Evolutionary conservation across 2,329 filamentous ascomycete species (phyloP).

Genomic region (Aspergillus neoniger): DNA sequence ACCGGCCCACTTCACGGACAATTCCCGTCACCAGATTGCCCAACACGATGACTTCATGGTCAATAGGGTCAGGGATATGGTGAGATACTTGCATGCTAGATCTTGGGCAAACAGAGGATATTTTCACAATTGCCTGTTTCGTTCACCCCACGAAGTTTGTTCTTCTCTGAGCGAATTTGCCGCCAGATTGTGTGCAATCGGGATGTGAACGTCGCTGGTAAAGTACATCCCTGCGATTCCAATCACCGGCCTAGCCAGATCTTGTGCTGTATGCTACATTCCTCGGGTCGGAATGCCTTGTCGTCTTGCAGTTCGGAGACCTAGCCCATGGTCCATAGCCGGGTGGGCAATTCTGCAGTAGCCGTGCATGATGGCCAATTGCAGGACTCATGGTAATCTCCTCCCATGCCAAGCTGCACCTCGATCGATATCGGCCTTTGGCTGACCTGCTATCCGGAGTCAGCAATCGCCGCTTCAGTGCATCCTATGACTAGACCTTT

Average conservation of each 20-base stretch:
- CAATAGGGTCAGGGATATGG: background rate
- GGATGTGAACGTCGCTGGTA: too few species aligned
- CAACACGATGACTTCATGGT: background rate
- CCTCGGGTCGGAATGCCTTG: background rate
- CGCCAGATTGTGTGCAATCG: too few species aligned
- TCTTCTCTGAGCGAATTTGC: too few species aligned
- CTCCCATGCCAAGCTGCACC: background rate
- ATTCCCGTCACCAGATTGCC: background rate
- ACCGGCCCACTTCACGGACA: background rate
- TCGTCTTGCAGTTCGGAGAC: background rate
- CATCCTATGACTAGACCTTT: background rate
- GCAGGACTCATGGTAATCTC: background rate
- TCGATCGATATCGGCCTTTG: background rate
- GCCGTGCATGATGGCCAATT: background rate
- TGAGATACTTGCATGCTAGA: background rate
- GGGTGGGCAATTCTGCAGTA: background rate
- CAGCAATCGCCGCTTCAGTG: background rate
- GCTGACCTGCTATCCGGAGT: background rate
- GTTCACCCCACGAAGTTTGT: background rate
- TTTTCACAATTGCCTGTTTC: background rate
- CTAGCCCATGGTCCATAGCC: background rate
- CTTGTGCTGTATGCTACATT: background rate
- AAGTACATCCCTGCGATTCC: too few species aligned
- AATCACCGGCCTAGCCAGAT: background rate
- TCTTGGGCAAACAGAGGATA: background rate